phyloP scores from a whole-genome alignment of 1,284 basidiomycete species.

The Pseudozyma sp. region DNA sequence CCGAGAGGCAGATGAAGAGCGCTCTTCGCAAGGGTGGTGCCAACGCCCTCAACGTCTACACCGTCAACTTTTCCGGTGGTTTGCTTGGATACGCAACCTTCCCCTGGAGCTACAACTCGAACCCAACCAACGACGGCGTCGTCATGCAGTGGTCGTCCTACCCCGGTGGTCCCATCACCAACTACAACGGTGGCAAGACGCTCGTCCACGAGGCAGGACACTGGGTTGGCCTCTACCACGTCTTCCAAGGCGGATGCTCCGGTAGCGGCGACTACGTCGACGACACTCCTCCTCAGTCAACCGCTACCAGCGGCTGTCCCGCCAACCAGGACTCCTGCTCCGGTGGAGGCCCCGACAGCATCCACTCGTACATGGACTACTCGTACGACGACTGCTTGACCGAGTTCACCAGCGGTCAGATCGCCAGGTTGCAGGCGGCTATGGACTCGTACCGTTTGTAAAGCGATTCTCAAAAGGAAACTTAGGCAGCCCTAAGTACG shows the following conservation, averaged over 20 bases:
- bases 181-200: constrained; percentile 73
- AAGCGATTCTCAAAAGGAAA: no score
- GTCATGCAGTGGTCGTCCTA: constrained; percentile 23
- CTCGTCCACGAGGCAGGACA: constrained; percentile 73
- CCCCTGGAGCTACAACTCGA: constrained; percentile 61
- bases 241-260: constrained; percentile 74
- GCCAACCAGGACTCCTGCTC: constrained; percentile 42
- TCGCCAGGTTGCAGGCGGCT: constrained; percentile 14
- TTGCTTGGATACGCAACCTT: constrained; percentile 72
- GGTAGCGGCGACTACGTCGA: constrained; percentile 73
- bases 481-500: no score
- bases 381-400: constrained; percentile 34
- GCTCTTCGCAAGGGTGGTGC: constrained; percentile 72
- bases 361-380: constrained; percentile 52
- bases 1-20: constrained; percentile 74
- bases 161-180: constrained; percentile 71
- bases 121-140: constrained; percentile 69
- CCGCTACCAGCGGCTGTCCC: constrained; percentile 44
- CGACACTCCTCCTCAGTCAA: constrained; percentile 71
- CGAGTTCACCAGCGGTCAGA: constrained; percentile 41
- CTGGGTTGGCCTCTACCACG: constrained; percentile 73
- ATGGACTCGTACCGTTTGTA: constrained; percentile 33
- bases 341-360: constrained; percentile 35
- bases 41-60: constrained; percentile 73
- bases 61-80: constrained; percentile 67